These are phyloP conservation scores for Colletotrichum truncatum DNA, from an alignment of 2,329 filamentous ascomycete genomes.

Conservation along the genomic window DNA sequence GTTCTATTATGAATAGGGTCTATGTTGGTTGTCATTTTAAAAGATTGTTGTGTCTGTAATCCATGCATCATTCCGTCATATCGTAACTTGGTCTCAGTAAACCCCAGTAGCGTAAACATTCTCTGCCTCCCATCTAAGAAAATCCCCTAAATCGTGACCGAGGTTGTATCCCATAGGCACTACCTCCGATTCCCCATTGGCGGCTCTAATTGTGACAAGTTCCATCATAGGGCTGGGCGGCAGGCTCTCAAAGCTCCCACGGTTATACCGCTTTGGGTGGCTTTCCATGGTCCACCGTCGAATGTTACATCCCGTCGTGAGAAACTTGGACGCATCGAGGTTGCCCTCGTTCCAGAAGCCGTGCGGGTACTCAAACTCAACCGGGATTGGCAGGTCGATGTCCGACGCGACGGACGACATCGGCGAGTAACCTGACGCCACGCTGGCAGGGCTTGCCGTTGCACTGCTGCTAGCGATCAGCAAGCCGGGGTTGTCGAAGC, in stretches of 20 bases:
- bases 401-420: conserved; percentile 33
- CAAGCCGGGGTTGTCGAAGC: conserved; percentile 53
- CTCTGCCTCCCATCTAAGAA: conserved; percentile 65
- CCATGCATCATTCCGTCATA: not conserved
- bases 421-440: not conserved
- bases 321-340: conserved; percentile 42
- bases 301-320: conserved; percentile 38
- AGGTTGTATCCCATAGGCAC: conserved; percentile 71
- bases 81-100: conserved; percentile 15
- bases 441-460: not conserved
- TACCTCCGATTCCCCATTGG: conserved; percentile 41
- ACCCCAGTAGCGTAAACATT: conserved; percentile 50
- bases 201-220: conserved; percentile 50
- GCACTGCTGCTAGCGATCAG: conserved; percentile 39
- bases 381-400: conserved; percentile 48
- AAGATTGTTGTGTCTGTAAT: not conserved
- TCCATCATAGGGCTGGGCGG: conserved; percentile 62
- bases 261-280: conserved; percentile 40
- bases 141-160: conserved; percentile 66
- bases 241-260: conserved; percentile 41
- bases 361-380: conserved; percentile 43
- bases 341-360: conserved; percentile 43
- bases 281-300: conserved; percentile 48
- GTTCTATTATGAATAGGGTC: no score
- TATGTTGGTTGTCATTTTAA: no score